Base-by-base conservation (phyloP, 2,329 filamentous ascomycete genomes). In the Ambrosiella cleistominuta region DNA sequence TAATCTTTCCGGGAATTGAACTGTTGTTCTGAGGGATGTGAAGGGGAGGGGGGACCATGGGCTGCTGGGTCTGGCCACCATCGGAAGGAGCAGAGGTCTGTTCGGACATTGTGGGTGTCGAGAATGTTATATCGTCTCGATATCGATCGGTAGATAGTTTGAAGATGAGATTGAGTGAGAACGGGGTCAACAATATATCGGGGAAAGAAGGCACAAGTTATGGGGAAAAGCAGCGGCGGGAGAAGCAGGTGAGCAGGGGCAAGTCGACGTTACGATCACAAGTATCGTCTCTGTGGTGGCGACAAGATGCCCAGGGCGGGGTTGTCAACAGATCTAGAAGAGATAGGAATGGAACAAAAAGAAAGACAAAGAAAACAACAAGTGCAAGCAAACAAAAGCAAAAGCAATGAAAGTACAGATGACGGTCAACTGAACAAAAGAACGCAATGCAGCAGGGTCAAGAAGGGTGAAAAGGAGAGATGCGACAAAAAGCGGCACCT, bases 11-110 rank as follows among this genome's bases (percentile, higher is more conserved):
- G 54, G 90, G 90, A 67, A 96, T 93, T 52, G 90, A 88, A 68
- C 96, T 96, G 68, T 82, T 96, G 75, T 96, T 97, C 72, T 93
- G 88, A 36, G 91, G 90, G 67, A 97, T 97, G 70, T 94, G 86
- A 62, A 95, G 82, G 64, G 90, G 86, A 62, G 89, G 89, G 59
- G 91, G 90, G 60, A 88, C 86, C 85, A 96, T 90, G 70, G 93
- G 86, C 72, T 87, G 85, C 64, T 78, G 78, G 68, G 84, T 84
- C 70, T 86, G 83, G 64, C 79, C 78, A 68, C 81, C 82, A 67
- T 90, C 86, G 62, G 62, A 57, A 58, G 60, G 56, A 61, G 61
- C 60, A 62, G 61, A 58, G 63, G 63, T 55, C 56, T 63, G 63
- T 68, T 95, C 88, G 73, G 88, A 82, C 89, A 95, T 95, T 69